These are phyloP conservation scores for Arachnopeziza araneosa DNA, from an alignment of 2,329 filamentous ascomycete species.

Conservation along the genomic window DNA sequence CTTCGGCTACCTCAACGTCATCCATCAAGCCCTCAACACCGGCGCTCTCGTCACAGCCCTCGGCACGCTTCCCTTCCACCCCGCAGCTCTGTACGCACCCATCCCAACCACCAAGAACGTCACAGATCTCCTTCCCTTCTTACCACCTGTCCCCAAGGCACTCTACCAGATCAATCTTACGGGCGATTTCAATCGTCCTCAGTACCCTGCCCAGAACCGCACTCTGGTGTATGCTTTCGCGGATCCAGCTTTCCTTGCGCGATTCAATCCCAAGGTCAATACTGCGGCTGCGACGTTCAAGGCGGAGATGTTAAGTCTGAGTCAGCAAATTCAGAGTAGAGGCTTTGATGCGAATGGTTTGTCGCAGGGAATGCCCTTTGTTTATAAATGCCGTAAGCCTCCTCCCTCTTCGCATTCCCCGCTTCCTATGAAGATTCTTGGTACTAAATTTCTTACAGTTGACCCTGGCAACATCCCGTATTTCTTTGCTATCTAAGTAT, in stretches of 20 bases:
- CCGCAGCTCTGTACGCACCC: conserved; percentile 36
- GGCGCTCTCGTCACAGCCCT: conserved; percentile 34
- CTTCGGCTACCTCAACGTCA: conserved; percentile 33
- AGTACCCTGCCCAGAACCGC: conserved; percentile 32
- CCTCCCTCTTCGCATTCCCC: neutral
- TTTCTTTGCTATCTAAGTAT: conserved; percentile 3
- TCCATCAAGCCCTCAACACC: conserved; percentile 40
- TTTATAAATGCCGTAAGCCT: conserved; percentile 26
- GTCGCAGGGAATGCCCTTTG: conserved; percentile 42
- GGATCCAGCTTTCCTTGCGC: conserved; percentile 30
- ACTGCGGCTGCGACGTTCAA: conserved; percentile 34
- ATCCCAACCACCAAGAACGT: conserved; percentile 37
- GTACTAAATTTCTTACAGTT: neutral
- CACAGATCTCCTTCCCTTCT: conserved; percentile 30
- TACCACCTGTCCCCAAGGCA: conserved; percentile 31
- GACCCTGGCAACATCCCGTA: conserved; percentile 16
- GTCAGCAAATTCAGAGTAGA: conserved; percentile 33
- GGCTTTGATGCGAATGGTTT: conserved; percentile 39
- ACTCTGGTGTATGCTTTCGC: conserved; percentile 39
- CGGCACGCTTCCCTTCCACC: conserved; percentile 37
- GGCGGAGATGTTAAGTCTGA: conserved; percentile 34
- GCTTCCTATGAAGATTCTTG: neutral
- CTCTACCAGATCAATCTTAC: conserved; percentile 35
- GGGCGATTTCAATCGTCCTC: conserved; percentile 38
- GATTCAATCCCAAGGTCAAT: conserved; percentile 30